Percentiles rank a stretch among this genome's conserved stretches.
phyloP scores from a whole-genome alignment of 2,329 filamentous ascomycete species.

The Ampelomyces quisqualis region DNA sequence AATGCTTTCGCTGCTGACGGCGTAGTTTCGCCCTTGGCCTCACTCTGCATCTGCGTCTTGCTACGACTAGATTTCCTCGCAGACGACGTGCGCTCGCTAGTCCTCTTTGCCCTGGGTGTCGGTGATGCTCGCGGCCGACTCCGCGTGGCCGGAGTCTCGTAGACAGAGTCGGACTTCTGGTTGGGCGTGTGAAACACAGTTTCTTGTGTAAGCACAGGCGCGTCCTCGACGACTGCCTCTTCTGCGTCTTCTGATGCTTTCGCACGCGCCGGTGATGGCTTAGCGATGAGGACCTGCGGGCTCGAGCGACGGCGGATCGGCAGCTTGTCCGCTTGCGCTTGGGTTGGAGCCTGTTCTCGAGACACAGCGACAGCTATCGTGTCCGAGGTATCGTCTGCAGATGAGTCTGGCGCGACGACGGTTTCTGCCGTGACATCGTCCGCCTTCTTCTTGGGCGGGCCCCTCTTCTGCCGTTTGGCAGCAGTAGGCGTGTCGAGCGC shows the following conservation, averaged over 20 bases:
- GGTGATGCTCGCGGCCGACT: constrained; percentile 25
- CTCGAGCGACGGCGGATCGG: constrained; percentile 26
- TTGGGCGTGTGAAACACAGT: constrained; percentile 26
- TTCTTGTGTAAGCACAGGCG: constrained; percentile 17
- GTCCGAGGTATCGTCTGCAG: constrained; percentile 15
- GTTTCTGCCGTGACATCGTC: no score
- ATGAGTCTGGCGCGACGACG: constrained; percentile 14
- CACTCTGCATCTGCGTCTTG: constrained; percentile 14
- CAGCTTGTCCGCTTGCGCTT: constrained; percentile 14
- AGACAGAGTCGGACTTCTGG: constrained; percentile 19
- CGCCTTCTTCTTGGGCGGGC: constrained; percentile 16
- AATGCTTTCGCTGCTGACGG: no score
- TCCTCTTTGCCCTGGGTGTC: constrained; percentile 21
- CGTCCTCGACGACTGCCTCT: constrained; percentile 13
- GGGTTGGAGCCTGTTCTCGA: background rate
- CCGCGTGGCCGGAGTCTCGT: constrained; percentile 28
- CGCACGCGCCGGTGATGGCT: constrained; percentile 14
- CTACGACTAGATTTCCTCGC: constrained; percentile 19
- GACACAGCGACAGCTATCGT: constrained; percentile 13
- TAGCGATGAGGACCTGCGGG: constrained; percentile 25
- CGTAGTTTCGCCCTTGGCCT: no score
- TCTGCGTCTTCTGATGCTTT: constrained; percentile 6
- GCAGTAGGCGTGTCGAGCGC: constrained; percentile 33
- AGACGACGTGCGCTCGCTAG: constrained; percentile 12
- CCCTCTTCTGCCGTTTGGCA: constrained; percentile 31